Percentiles rank a stretch among this genome's conserved stretches.
Conservation (phyloP, 176 grass and related monocot genomes). For the Thalia dealbata region DNA sequence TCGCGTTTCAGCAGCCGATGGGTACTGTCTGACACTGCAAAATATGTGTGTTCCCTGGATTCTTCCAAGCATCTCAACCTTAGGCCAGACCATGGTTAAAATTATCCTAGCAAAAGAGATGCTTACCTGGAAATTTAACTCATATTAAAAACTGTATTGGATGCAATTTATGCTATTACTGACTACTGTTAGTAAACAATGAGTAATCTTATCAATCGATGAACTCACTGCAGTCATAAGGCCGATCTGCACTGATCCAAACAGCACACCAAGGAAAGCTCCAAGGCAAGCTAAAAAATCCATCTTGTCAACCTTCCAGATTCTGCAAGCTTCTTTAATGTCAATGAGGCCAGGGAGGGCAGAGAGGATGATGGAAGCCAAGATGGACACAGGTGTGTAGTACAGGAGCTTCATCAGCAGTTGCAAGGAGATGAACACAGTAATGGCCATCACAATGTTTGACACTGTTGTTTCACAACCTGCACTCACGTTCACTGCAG, state of each 20-base stretch:
- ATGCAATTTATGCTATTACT: no score
- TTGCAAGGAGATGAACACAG: constrained; percentile 55
- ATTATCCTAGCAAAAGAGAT: constrained; percentile 80
- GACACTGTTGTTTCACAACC: constrained; percentile 68
- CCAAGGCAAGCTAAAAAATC: constrained; percentile 78
- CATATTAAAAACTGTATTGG: no score
- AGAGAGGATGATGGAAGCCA: constrained; percentile 87
- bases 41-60: constrained; percentile 68
- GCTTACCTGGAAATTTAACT: constrained; percentile 36
- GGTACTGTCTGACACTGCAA: constrained; percentile 74
- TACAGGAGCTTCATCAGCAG: constrained; percentile 71
- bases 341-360: constrained; percentile 88
- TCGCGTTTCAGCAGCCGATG: constrained; percentile 37
- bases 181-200: neutral
- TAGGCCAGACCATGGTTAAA: constrained; percentile 52
- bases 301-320: constrained; percentile 92
- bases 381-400: constrained; percentile 82
- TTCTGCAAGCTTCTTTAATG: constrained; percentile 54
- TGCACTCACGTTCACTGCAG: constrained; percentile 81
- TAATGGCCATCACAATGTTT: constrained; percentile 78
- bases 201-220: neutral
- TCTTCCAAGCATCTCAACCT: constrained; percentile 70
- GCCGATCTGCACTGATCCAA: constrained; percentile 84
- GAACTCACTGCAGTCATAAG: constrained; percentile 59
- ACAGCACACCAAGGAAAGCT: constrained; percentile 77